Evolutionary conservation across 2,329 filamentous ascomycete genomes (phyloP).

Genomic region (Calonectria naviculata): DNA sequence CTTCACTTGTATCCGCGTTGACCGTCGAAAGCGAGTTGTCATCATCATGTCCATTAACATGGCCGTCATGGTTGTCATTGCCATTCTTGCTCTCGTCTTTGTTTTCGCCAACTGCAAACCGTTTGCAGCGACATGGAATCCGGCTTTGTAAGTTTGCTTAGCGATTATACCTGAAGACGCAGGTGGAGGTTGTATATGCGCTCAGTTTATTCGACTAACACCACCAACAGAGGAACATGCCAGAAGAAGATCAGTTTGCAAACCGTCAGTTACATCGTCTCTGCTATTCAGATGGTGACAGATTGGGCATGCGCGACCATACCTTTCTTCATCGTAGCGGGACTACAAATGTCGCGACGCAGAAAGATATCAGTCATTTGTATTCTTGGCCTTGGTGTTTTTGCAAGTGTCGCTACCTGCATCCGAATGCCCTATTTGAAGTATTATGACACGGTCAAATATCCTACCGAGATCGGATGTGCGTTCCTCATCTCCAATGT

Average conservation of each 20-base stretch:
- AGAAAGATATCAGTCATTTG: constrained; percentile 1
- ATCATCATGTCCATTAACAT: background rate
- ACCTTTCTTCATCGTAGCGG: constrained; percentile 6
- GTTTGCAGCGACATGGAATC: background rate
- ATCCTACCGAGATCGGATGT: constrained; percentile 1
- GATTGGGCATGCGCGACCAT: constrained; percentile 16
- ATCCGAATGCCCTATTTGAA: constrained; percentile 11
- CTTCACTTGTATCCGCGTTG: background rate
- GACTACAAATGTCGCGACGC: constrained; percentile 10
- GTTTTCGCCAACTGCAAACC: background rate
- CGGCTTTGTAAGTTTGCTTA: background rate
- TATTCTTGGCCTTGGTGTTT: constrained; percentile 9
- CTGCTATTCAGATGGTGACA: constrained; percentile 11
- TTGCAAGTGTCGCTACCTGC: constrained; percentile 3
- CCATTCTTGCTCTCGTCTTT: background rate
- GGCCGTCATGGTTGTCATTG: background rate
- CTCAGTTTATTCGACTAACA: background rate
- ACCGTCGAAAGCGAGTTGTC: background rate
- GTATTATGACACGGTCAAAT: constrained; percentile 6
- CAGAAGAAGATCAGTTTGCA: background rate
- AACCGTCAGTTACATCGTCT: constrained; percentile 7
- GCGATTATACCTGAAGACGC: background rate
- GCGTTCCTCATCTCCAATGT: background rate
- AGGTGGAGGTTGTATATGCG: too few relatives aligned
- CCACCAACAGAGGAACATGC: background rate